These are phyloP conservation scores for Mycena olivaceomarginata DNA, from an alignment of 768 basidiomycete species.

Conservation along the genomic window DNA sequence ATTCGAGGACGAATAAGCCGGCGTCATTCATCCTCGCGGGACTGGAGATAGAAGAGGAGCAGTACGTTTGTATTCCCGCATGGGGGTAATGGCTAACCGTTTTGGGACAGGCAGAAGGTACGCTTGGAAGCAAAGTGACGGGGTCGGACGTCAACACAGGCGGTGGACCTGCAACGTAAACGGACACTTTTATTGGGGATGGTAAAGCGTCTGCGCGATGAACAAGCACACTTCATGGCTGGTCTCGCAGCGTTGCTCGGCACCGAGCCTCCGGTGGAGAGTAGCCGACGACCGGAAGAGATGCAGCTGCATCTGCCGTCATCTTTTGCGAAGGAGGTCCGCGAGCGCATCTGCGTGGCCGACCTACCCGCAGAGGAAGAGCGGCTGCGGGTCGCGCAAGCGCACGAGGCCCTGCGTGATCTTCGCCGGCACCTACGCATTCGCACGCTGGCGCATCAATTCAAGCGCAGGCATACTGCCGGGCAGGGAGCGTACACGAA, in stretches of 20 bases:
- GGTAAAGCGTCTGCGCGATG: slow-evolving; percentile 19
- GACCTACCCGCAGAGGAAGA: slow-evolving; percentile 46
- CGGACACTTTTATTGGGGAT: not conserved
- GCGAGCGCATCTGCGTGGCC: slow-evolving; percentile 27
- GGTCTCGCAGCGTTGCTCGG: not conserved
- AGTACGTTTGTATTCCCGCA: slow-evolving; percentile 16
- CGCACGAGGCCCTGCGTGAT: slow-evolving; percentile 35
- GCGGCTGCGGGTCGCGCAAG: slow-evolving; percentile 44
- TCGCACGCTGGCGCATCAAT: slow-evolving; percentile 40
- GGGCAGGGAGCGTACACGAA: slow-evolving; percentile 45
- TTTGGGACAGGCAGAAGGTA: not conserved
- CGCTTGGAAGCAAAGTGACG: not conserved
- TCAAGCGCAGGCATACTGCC: slow-evolving; percentile 37
- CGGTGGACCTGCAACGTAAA: slow-evolving; percentile 10
- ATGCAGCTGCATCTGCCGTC: slow-evolving; percentile 48
- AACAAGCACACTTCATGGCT: slow-evolving; percentile 33
- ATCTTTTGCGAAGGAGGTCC: slow-evolving; percentile 15
- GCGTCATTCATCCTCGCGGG: slow-evolving; percentile 40
- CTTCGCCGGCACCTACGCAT: slow-evolving; percentile 47
- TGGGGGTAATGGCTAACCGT: not conserved
- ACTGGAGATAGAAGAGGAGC: slow-evolving; percentile 36
- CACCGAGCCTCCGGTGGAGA: not conserved
- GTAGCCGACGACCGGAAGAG: slow-evolving; percentile 35
- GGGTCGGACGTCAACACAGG: slow-evolving; percentile 20
- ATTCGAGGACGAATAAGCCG: slow-evolving; percentile 1